Evolutionary conservation across 108 stramenopile genomes (phyloP), one percentile per base, ranked within the genome.

Genomic region (Pseudonitzschia multistriata): DNA sequence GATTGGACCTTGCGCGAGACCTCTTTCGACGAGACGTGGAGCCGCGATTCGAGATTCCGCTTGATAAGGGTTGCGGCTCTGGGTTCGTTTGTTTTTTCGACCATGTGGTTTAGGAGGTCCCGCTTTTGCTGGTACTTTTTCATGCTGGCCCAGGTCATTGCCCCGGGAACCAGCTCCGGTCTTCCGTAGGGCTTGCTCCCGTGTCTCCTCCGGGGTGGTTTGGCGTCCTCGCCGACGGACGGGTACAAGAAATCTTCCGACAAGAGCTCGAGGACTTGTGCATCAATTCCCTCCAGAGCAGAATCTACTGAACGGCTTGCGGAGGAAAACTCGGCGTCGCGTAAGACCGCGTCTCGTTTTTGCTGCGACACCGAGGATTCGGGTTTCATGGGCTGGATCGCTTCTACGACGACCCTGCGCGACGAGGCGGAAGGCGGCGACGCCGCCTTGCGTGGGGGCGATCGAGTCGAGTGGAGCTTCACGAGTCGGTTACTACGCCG

Each of bases 91-190:
- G 61, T 62, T 30, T 63, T 65, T 54, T 49, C 36, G 14, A 50
- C 30, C 17, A 36, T 37, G 62, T 73, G 63, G 49, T 73, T 24
- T 21, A 64, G n/a, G 2, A 64, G 25, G 21, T 64, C 63, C 21
- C 63, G 37, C 45, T 66, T 70, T 59, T 73, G 60, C n/a, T 70
- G 69, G 45, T 67, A 79, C 24, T 62, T 69, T 13, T 69, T 22
- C 69, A 83, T 70, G 15, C 75, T 83, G 22, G 76, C 72, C 40
- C 57, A 71, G 13, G 67, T 83, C 83, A 85, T 85, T 3, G 83
- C 83, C 25, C 83, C 83, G 5, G 83, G 80, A 30, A 85, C 83
- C 30, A 40, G 60, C 11, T 81, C 74, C 11, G 83, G 83, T 27
- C 83, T 73, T 22, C 83, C 83, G 19, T 66, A 60, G 1, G 83